Conservation (phyloP, 1,139 yeast species). For the Taphrina wiesneri region DNA sequence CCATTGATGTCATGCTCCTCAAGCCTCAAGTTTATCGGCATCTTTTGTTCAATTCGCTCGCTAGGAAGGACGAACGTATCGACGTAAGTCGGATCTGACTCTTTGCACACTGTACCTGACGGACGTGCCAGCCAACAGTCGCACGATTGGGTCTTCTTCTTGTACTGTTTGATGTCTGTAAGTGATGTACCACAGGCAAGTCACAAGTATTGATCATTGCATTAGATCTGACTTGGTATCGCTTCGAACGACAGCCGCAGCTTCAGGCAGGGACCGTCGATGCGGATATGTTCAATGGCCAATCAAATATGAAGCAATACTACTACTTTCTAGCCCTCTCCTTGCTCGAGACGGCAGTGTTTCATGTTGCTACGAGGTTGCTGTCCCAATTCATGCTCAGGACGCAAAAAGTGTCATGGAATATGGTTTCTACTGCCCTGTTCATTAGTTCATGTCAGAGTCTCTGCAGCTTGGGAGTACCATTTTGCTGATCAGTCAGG, state of each 20-base stretch:
- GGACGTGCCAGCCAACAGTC: constrained; percentile 29
- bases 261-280: constrained; percentile 10
- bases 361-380: constrained; percentile 56
- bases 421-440: constrained; percentile 62
- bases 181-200: background rate
- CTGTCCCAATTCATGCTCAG: constrained; percentile 50
- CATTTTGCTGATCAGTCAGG: constrained; percentile 50
- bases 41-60: constrained; percentile 73
- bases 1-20: constrained; percentile 76
- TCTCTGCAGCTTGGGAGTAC: background rate
- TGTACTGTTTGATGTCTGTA: constrained; percentile 71
- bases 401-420: constrained; percentile 39
- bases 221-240: constrained; percentile 82
- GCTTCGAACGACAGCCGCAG: constrained; percentile 62
- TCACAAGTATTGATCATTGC: background rate
- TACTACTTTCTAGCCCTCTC: constrained; percentile 64
- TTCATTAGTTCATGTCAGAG: constrained; percentile 50
- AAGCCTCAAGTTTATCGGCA: constrained; percentile 92
- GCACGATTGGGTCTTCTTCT: constrained; percentile 58
- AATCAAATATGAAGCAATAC: constrained; percentile 63
- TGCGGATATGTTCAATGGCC: constrained; percentile 47
- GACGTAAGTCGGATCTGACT: background rate
- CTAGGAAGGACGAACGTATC: constrained; percentile 37
- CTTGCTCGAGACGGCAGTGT: constrained; percentile 56
- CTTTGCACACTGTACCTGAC: background rate